A percentile compares a stretch with the other conserved stretches of the same genome.
These are phyloP conservation scores for Elaeis oleifera DNA, from an alignment of 202 grass and related monocot species.

Conservation along the genomic window DNA sequence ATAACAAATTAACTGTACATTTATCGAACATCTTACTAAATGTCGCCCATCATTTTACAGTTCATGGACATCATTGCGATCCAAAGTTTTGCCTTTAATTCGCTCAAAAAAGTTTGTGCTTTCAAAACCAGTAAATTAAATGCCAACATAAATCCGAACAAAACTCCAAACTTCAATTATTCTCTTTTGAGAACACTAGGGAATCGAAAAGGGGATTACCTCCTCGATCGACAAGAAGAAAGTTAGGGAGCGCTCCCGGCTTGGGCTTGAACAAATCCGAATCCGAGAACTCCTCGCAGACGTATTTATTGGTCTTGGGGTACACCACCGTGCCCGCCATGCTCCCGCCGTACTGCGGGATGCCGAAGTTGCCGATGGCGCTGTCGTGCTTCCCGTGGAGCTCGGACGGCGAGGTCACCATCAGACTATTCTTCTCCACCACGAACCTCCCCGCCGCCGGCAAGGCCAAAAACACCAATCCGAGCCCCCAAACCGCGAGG, in stretches of 20 bases:
- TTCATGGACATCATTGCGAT: too few species aligned
- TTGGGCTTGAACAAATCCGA: constrained; percentile 50
- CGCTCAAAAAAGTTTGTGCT: too few species aligned
- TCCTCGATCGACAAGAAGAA: constrained; percentile 85
- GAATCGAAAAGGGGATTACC: constrained; percentile 27
- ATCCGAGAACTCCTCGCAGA: constrained; percentile 45
- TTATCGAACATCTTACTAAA: too few species aligned
- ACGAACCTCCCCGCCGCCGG: constrained; percentile 61
- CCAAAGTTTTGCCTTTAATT: too few species aligned
- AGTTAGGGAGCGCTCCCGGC: constrained; percentile 69
- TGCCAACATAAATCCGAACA: too few species aligned
- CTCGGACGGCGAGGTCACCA: constrained; percentile 61
- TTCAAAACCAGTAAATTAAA: too few species aligned
- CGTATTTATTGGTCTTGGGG: constrained; percentile 55
- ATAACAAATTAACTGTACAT: too few species aligned
- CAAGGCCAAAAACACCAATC: constrained; percentile 2
- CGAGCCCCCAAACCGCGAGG: constrained; percentile 2
- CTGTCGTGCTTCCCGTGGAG: constrained; percentile 66
- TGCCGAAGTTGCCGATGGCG: constrained; percentile 94
- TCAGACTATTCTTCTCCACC: constrained; percentile 98
- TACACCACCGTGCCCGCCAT: constrained; percentile 81
- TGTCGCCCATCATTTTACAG: too few species aligned
- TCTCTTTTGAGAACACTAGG: background rate
- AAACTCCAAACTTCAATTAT: too few species aligned
- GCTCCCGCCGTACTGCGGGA: constrained; percentile 95